Conservation (phyloP, 176 grass and related monocot genomes). For the Oryza longistaminata region DNA sequence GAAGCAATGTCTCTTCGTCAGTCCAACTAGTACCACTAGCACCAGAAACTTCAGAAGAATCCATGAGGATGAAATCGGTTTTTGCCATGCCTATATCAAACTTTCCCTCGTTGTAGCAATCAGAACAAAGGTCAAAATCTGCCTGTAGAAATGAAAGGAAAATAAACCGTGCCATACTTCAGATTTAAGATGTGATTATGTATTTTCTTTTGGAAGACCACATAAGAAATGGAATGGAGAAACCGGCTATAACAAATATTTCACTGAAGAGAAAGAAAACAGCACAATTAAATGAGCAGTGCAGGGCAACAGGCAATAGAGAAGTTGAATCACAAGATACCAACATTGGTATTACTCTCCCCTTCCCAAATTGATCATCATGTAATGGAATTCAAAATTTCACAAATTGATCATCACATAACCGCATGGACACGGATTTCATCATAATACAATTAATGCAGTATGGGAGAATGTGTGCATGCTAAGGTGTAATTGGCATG, state of each 20-base stretch:
- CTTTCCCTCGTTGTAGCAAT: slow-evolving; percentile 90
- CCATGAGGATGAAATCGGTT: slow-evolving; percentile 98
- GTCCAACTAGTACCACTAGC: slow-evolving; percentile 95
- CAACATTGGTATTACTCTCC: neutral
- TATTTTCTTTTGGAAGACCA: slow-evolving; percentile 1
- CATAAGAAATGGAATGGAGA: neutral
- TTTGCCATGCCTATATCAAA: slow-evolving; percentile 85
- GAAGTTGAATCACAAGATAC: slow-evolving; percentile 18
- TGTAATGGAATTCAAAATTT: too few relatives aligned
- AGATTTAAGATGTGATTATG: neutral
- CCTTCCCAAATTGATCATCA: too few relatives aligned
- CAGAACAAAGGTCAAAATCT: slow-evolving; percentile 96
- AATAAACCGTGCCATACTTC: slow-evolving; percentile 19
- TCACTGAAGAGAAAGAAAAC: neutral
- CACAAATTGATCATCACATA: too few relatives aligned
- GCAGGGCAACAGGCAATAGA: neutral
- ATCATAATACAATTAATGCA: too few relatives aligned
- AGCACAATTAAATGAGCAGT: neutral
- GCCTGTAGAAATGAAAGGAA: slow-evolving; percentile 60
- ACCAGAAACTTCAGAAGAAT: slow-evolving; percentile 80
- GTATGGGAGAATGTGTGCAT: too few relatives aligned
- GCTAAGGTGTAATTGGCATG: too few relatives aligned
- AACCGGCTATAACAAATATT: slow-evolving; percentile 18
- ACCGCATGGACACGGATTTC: too few relatives aligned
- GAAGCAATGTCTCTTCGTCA: slow-evolving; percentile 94